Conservation (phyloP, 768 basidiomycete genomes). For the Auriculariales sp. region DNA sequence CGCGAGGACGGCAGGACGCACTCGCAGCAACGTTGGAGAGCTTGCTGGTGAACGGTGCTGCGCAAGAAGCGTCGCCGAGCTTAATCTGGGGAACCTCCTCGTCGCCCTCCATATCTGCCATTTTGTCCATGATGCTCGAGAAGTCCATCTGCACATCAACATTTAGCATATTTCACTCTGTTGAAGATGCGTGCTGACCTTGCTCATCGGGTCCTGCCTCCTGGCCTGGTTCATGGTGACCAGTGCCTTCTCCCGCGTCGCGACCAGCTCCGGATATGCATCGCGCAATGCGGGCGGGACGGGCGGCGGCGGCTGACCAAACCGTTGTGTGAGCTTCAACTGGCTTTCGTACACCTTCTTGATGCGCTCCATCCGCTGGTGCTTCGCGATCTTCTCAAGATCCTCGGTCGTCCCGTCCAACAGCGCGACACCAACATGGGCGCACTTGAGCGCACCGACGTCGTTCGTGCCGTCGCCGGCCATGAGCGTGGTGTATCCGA, state of each 20-base stretch:
- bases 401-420: conserved; percentile 87
- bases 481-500: conserved; percentile 92
- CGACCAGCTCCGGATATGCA: conserved; percentile 79
- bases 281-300: conserved; percentile 81
- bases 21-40: conserved; percentile 93
- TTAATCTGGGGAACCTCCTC: conserved; percentile 96
- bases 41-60: conserved; percentile 97
- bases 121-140: conserved; percentile 60
- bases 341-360: conserved; percentile 98
- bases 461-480: conserved; percentile 99
- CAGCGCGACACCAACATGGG: conserved; percentile 89
- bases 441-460: conserved; percentile 95
- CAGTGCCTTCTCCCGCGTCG: conserved; percentile 71
- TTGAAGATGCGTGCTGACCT: no score
- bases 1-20: conserved; percentile 26
- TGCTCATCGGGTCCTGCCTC: conserved; percentile 80
- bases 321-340: conserved; percentile 74
- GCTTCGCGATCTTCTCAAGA: conserved; percentile 84
- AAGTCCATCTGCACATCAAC: conserved; percentile 49
- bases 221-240: conserved; percentile 50
- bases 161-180: no score
- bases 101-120: conserved; percentile 90
- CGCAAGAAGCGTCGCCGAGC: conserved; percentile 97
- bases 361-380: conserved; percentile 75
- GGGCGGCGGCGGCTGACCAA: conserved; percentile 87